These are phyloP conservation scores for Gloeopeniophorella convolvens DNA, from an alignment of 768 basidiomycete genomes.

Conservation along the genomic window DNA sequence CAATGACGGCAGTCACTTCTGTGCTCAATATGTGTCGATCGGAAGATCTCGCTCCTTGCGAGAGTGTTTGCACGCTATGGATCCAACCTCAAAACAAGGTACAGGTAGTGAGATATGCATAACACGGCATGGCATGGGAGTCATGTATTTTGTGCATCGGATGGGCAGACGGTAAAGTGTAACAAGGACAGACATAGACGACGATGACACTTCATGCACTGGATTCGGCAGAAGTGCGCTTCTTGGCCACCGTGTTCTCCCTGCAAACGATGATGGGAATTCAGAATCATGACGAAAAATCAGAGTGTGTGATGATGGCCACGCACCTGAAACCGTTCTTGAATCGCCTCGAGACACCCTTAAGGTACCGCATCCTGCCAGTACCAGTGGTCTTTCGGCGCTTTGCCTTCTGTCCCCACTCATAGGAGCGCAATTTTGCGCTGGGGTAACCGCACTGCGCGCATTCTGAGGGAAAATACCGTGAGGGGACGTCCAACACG, in stretches of 20 bases:
- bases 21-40: no score
- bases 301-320: neutral
- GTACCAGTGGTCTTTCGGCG: constrained; percentile 99
- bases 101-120: constrained; percentile 3
- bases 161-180: constrained; percentile 14
- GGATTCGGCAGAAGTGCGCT: constrained; percentile 65
- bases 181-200: constrained; percentile 23
- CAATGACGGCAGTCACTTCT: no score
- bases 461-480: constrained; percentile 52
- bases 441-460: constrained; percentile 95
- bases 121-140: constrained; percentile 21
- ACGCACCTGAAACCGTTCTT: constrained; percentile 95
- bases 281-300: neutral
- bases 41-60: no score
- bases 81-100: neutral
- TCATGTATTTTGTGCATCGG: constrained; percentile 29
- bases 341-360: constrained; percentile 89
- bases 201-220: constrained; percentile 32
- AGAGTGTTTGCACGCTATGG: no score
- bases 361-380: constrained; percentile 91
- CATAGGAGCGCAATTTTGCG: constrained; percentile 91
- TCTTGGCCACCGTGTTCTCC: constrained; percentile 88
- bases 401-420: constrained; percentile 99
- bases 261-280: constrained; percentile 33
- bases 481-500: neutral